A percentile compares a stretch with the other conserved stretches of the same genome.
These are phyloP conservation scores for Tanacetum coccineum DNA, from an alignment of 129 eudicot species.

Conservation along the genomic window DNA sequence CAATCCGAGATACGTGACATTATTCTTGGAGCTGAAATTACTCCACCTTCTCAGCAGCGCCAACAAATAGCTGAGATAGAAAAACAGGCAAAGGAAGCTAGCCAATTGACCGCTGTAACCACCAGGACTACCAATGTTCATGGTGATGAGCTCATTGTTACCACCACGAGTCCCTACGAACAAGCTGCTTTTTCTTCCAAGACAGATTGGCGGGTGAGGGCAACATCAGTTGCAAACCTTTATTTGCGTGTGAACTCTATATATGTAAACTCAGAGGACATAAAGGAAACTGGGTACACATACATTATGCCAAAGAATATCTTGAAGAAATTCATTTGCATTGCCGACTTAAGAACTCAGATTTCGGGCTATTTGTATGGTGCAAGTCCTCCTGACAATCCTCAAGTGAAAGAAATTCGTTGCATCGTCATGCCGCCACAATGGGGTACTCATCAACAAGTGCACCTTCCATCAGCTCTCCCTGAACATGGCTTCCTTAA, in stretches of 20 bases:
- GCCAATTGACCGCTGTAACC: constrained; percentile 86
- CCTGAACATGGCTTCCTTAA: constrained; percentile 92
- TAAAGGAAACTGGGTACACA: constrained; percentile 97
- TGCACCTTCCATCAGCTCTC: constrained; percentile 84
- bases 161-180: constrained; percentile 92
- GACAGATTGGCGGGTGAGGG: constrained; percentile 99
- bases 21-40: constrained; percentile 93
- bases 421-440: constrained; percentile 96
- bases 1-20: constrained; percentile 95
- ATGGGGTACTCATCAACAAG: constrained; percentile 99
- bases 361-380: constrained; percentile 89
- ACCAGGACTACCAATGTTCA: constrained; percentile 89
- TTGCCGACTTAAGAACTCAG: constrained; percentile 89
- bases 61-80: constrained; percentile 98
- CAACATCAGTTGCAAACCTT: constrained; percentile 93
- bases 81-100: constrained; percentile 93
- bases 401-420: constrained; percentile 94
- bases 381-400: constrained; percentile 92
- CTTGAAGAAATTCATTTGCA: constrained; percentile 91
- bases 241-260: constrained; percentile 87
- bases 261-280: constrained; percentile 92
- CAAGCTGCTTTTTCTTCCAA: constrained; percentile 85
- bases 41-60: constrained; percentile 95
- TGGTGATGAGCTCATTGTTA: constrained; percentile 85
- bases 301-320: constrained; percentile 94